These are phyloP conservation scores for Neurospora tetrasperma DNA, from an alignment of 495 filamentous ascomycete species.

Conservation along the genomic window DNA sequence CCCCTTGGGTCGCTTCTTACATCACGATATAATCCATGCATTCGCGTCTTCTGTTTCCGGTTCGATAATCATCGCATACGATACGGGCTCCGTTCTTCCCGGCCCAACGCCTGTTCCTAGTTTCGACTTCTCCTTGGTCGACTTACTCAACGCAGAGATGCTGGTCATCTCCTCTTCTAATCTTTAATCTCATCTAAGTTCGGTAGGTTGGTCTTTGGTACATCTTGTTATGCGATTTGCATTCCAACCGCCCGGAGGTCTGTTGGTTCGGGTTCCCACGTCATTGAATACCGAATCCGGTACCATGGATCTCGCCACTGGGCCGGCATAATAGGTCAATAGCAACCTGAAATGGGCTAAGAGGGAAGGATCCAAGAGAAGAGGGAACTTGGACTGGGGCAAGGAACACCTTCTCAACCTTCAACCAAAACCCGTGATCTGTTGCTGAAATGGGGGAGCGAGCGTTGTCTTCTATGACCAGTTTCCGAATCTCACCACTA, in stretches of 20 bases:
- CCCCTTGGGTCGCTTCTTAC: constrained; percentile 3
- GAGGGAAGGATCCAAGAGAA: neutral
- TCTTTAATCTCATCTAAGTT: constrained; percentile 15
- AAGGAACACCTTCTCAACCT: neutral
- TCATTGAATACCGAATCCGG: constrained; percentile 13
- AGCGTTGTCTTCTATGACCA: neutral
- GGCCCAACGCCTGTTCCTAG: neutral
- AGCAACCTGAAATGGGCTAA: neutral
- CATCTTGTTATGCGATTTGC: neutral
- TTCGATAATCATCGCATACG: neutral
- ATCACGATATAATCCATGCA: neutral
- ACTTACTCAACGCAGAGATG: constrained; percentile 20
- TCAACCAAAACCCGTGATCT: neutral
- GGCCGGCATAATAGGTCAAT: neutral
- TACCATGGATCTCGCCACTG: constrained; percentile 3
- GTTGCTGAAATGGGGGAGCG: neutral
- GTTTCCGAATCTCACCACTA: neutral
- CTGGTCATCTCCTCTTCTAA: constrained; percentile 27
- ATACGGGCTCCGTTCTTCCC: neutral
- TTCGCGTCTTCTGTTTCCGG: neutral
- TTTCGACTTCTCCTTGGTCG: neutral
- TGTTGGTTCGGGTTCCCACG: constrained; percentile 11
- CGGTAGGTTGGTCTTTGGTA: constrained; percentile 24
- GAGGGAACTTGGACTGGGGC: neutral
- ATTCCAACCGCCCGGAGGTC: constrained; percentile 4